Percentiles rank a stretch among this genome's conserved stretches.
These are phyloP conservation scores for Phytophthora sp. DNA, from an alignment of 352 stramenopile genomes.

Conservation along the genomic window DNA sequence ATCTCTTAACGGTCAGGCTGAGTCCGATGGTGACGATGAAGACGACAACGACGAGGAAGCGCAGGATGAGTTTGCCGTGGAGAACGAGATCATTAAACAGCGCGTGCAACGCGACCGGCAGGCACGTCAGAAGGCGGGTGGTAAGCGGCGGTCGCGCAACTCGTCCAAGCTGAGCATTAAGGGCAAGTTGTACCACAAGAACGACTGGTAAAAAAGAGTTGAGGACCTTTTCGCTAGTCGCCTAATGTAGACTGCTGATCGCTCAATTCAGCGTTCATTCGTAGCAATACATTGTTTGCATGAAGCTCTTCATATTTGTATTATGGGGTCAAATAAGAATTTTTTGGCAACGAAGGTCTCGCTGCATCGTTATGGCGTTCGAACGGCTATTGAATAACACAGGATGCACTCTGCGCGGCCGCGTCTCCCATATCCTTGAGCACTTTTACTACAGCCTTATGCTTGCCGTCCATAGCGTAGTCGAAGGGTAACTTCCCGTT, in stretches of 20 bases:
- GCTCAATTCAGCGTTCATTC: conserved; percentile 1
- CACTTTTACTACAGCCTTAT: conserved; percentile 92
- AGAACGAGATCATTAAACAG: conserved; percentile 84
- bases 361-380: conserved; percentile 13
- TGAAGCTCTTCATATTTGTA: conserved; percentile 40
- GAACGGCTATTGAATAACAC: conserved; percentile 75
- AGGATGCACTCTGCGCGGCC: conserved; percentile 83
- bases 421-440: conserved; percentile 94
- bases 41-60: conserved; percentile 42
- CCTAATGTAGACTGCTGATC: conserved; percentile 14
- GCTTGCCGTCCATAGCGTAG: conserved; percentile 92
- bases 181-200: conserved; percentile 84
- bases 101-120: conserved; percentile 77
- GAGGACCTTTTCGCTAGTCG: conserved; percentile 3
- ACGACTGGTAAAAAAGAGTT: conserved; percentile 60
- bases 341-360: conserved; percentile 4
- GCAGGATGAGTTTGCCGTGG: conserved; percentile 50
- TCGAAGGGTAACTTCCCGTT: conserved; percentile 93
- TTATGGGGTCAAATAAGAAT: conserved; percentile 47
- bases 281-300: conserved; percentile 33
- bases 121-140: conserved; percentile 54
- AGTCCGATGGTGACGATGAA: conserved; percentile 32
- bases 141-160: conserved; percentile 79
- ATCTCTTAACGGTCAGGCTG: conserved; percentile 19
- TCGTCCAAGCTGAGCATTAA: conserved; percentile 87